A percentile compares a stretch with the other conserved stretches of the same genome.
These are phyloP conservation scores for Angomonas ambiguus DNA, from an alignment of 208 protist species.

Conservation along the genomic window DNA sequence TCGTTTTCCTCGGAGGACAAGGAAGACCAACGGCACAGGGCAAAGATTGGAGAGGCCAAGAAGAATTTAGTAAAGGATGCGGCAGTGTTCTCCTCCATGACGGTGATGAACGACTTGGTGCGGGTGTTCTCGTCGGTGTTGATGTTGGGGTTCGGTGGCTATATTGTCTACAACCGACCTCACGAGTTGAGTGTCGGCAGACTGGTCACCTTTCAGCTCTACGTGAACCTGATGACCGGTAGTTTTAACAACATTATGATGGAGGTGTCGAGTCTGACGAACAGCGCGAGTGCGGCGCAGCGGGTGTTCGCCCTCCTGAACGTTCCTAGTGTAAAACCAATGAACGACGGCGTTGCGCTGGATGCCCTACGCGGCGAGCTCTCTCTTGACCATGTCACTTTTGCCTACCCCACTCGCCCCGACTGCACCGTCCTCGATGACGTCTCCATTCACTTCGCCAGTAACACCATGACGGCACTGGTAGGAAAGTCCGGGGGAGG, in stretches of 20 bases:
- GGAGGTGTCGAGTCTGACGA: constrained; percentile 35
- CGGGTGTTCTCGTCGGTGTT: constrained; percentile 32
- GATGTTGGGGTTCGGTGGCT: constrained; percentile 44
- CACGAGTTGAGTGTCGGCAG: constrained; percentile 39
- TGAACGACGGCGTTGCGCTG: constrained; percentile 18
- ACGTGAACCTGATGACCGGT: constrained; percentile 42
- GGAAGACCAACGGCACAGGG: constrained; percentile 30
- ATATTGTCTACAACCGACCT: constrained; percentile 37
- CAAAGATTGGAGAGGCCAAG: constrained; percentile 36
- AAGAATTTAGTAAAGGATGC: constrained; percentile 36
- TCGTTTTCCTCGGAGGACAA: constrained; percentile 49
- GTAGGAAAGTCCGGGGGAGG: constrained; percentile 47
- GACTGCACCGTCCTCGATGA: constrained; percentile 23
- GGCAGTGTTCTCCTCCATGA: constrained; percentile 31
- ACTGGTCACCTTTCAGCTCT: constrained; percentile 54
- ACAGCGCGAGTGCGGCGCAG: constrained; percentile 46
- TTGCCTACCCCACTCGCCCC: constrained; percentile 24
- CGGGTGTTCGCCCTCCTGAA: constrained; percentile 44
- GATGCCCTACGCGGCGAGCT: constrained; percentile 14
- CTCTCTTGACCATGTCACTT: constrained; percentile 16
- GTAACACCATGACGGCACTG: constrained; percentile 30
- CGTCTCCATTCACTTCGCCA: constrained; percentile 20
- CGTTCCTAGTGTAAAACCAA: constrained; percentile 25
- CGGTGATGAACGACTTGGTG: constrained; percentile 30
- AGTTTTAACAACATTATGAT: constrained; percentile 40